Conservation (phyloP, 73 alveolate species). For the Blepharisma japonicum region DNA sequence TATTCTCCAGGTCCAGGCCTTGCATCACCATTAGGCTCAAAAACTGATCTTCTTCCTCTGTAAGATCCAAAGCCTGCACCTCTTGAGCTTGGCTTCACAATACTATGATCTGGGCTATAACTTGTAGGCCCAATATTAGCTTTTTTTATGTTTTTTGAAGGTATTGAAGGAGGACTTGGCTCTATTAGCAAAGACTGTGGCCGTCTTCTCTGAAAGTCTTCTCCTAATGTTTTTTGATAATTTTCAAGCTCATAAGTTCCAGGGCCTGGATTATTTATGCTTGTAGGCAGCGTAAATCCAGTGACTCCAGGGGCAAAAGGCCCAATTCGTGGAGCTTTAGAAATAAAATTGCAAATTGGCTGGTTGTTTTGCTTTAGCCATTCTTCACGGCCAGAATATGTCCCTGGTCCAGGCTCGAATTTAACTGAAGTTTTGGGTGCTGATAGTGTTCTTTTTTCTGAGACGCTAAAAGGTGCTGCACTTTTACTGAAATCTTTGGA, state of each 20-base stretch:
- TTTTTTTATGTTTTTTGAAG: not conserved
- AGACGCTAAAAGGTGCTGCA: not conserved
- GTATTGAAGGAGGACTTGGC: constrained; percentile 9
- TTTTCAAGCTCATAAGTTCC: constrained; percentile 14
- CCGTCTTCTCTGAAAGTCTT: not conserved
- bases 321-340: constrained; percentile 23
- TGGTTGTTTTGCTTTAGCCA: not conserved
- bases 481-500: not conserved
- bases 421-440: not conserved
- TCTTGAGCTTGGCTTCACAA: constrained; percentile 3
- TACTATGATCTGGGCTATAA: constrained; percentile 1
- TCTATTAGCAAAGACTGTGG: constrained; percentile 11
- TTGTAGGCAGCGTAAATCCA: constrained; percentile 23
- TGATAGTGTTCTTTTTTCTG: constrained; percentile 5
- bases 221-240: not conserved
- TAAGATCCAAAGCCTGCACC: not conserved
- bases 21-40: not conserved
- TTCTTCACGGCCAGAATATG: not conserved
- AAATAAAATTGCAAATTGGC: not conserved
- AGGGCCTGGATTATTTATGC: constrained; percentile 17
- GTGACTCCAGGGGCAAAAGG: constrained; percentile 25
- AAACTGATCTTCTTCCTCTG: constrained; percentile 2
- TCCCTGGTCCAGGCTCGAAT: constrained; percentile 11
- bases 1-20: constrained; percentile 28
- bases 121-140: not conserved